Evolutionary conservation across 2,329 filamentous ascomycete species (phyloP), one percentile per base, ranked within the genome.

Genomic region (Rhynchosporium agropyri): DNA sequence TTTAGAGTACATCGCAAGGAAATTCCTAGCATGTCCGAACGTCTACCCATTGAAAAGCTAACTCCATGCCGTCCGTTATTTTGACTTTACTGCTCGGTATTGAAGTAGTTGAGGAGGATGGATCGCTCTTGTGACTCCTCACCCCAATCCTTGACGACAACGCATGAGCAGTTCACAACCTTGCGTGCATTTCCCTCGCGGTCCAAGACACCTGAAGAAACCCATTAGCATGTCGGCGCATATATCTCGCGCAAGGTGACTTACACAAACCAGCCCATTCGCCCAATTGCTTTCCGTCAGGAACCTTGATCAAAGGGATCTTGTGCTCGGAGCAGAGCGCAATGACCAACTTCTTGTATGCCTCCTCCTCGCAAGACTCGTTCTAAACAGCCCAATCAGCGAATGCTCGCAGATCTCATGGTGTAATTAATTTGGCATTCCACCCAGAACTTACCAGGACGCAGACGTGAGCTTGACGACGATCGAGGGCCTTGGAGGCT

Each of bases 131-230:
- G 93, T 73, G 91, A 96, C 86, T 99, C 95, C 88, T 98, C 95
- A 87, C 95, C 95, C 95, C 95, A 99, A 83, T 99, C 93, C 86
- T 95, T 94, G 77, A 99, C 95, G 69, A 99, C 95, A 77, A 99
- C 95, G 87, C 95, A 98, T 78, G 94, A 98, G 92, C 95, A 99
- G 91, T 99, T 99, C 85, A 99, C 95, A 74, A 99, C 94, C 90
- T 99, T 99, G 83, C 95, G 91, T 77, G 95, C 92, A 83, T 99
- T 99, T 76, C 95, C 95, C 84, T 99, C 95, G 78, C 95, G 94
- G 85, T 99, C 95, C 76, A 99, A 89, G 75, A 97, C 93, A 84
- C 94, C 94, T 97, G 66, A 69, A 40, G 20, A 51, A 10, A 50
- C 58, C 70, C 59, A 70, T 70, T 54, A 36, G 63, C 49, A 38